Conservation (phyloP, 2,329 filamentous ascomycete species). For the Didymella keratinophila region DNA sequence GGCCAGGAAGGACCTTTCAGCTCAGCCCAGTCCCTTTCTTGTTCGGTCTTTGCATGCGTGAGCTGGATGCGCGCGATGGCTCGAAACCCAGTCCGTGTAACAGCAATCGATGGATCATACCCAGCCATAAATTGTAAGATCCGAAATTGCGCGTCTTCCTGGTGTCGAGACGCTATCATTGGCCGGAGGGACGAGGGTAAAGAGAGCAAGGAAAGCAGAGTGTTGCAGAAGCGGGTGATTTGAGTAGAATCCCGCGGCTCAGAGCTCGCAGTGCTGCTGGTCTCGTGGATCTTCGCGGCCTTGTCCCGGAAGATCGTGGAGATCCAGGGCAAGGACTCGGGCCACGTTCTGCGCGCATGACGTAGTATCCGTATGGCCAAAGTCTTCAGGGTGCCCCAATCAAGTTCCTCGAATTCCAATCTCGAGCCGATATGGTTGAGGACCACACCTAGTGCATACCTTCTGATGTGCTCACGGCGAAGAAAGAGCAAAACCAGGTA, state of each 20-base stretch:
- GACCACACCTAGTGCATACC: constrained; percentile 31
- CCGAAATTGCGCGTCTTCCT: constrained; percentile 66
- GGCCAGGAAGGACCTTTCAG: constrained; percentile 70
- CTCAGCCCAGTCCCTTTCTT: constrained; percentile 65
- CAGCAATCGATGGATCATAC: constrained; percentile 60
- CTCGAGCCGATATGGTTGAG: constrained; percentile 37
- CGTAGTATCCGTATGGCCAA: constrained; percentile 38
- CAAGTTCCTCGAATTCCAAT: constrained; percentile 23
- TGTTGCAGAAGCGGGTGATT: constrained; percentile 58
- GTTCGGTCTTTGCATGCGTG: constrained; percentile 62
- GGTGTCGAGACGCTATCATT: constrained; percentile 57
- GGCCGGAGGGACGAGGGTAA: constrained; percentile 58
- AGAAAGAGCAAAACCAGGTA: constrained; percentile 45
- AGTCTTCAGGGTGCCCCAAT: constrained; percentile 37
- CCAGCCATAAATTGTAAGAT: constrained; percentile 65
- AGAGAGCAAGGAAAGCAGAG: constrained; percentile 58
- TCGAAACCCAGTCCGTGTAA: constrained; percentile 66
- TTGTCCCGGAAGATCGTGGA: constrained; percentile 38
- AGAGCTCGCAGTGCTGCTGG: background rate
- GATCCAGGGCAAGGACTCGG: constrained; percentile 44
- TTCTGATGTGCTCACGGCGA: constrained; percentile 38
- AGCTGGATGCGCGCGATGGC: constrained; percentile 65
- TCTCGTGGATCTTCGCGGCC: constrained; percentile 30
- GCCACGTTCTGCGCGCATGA: constrained; percentile 43
- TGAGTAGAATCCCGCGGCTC: constrained; percentile 15